Percentiles rank a stretch among this genome's conserved stretches.
Evolutionary conservation across 2,329 filamentous ascomycete species (phyloP).

Genomic region (Sporothrix schenckii): DNA sequence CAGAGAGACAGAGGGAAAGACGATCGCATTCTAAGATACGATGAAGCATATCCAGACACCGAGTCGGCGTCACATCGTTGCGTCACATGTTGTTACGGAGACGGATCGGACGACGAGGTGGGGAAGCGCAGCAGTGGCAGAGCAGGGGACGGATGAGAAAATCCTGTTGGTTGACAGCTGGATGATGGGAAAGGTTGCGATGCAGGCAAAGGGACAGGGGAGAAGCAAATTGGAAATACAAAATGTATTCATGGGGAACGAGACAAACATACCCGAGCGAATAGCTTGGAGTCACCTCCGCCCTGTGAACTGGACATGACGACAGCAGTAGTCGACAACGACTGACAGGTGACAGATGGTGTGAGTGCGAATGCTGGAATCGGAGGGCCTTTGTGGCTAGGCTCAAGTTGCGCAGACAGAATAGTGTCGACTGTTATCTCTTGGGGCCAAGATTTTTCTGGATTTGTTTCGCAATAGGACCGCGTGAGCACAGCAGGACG

Average conservation of each 20-base stretch:
- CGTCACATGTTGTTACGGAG: conserved; percentile 24
- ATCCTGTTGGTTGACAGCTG: conserved; percentile 4
- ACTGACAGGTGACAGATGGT: neutral
- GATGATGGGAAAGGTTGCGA: neutral
- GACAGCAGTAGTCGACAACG: conserved; percentile 17
- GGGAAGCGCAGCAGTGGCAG: conserved; percentile 15
- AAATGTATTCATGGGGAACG: neutral
- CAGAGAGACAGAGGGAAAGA: too few relatives aligned
- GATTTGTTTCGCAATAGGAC: neutral
- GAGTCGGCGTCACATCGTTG: conserved; percentile 18
- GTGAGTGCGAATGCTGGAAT: neutral
- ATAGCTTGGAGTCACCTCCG: conserved; percentile 98
- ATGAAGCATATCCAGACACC: conserved; percentile 5
- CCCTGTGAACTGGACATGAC: conserved; percentile 60
- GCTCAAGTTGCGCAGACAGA: neutral
- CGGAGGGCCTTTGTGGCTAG: conserved; percentile 6
- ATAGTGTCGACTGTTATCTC: conserved; percentile 19
- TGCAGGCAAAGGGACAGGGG: neutral
- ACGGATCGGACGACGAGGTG: conserved; percentile 26
- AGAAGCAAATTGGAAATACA: neutral
- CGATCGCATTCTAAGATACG: neutral
- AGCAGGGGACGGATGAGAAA: neutral
- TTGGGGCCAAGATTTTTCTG: conserved; percentile 3
- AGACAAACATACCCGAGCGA: conserved; percentile 75
- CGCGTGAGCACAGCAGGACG: conserved; percentile 3